phyloP scores from a whole-genome alignment of 2,329 filamentous ascomycete genomes.

The Microdochium trichocladiopsis region DNA sequence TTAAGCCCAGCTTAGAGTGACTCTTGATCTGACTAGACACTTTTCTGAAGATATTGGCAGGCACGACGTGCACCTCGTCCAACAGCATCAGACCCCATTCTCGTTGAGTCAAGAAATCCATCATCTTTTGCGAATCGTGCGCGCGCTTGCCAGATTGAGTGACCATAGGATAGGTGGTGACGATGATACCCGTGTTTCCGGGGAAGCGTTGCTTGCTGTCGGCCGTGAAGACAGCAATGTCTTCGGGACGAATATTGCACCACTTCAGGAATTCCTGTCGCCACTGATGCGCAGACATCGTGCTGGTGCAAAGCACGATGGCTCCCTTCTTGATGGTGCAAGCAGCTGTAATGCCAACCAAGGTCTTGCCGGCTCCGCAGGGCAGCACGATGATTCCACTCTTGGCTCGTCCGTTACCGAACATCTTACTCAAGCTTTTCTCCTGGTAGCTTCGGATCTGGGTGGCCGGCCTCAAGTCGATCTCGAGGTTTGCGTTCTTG shows the following conservation, averaged over 20 bases:
- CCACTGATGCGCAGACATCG: conserved; percentile 98
- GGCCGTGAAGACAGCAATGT: conserved; percentile 91
- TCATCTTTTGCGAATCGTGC: conserved; percentile 93
- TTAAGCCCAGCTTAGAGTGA: conserved; percentile 90
- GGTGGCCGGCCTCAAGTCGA: conserved; percentile 82
- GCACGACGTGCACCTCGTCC: conserved; percentile 96
- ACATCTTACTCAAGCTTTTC: conserved; percentile 98
- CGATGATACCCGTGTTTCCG: conserved; percentile 88
- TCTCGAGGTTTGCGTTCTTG: conserved; percentile 83
- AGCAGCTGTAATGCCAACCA: conserved; percentile 96
- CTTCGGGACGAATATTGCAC: conserved; percentile 91
- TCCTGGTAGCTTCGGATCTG: conserved; percentile 94
- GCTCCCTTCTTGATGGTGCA: conserved; percentile 97
- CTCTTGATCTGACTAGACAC: conserved; percentile 91
- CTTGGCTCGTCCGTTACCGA: conserved; percentile 93
- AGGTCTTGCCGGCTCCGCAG: conserved; percentile 92
- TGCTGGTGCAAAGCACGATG: conserved; percentile 91
- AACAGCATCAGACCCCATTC: conserved; percentile 98
- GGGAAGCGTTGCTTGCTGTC: conserved; percentile 82
- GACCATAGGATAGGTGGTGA: conserved; percentile 99
- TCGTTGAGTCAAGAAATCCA: conserved; percentile 81
- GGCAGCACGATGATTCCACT: conserved; percentile 96
- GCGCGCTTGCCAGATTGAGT: conserved; percentile 81
- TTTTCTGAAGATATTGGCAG: conserved; percentile 90
- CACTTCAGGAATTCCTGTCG: conserved; percentile 93